These are phyloP conservation scores for Apiotrichum veenhuisii DNA, from an alignment of 1,284 basidiomycete genomes.

Conservation along the genomic window DNA sequence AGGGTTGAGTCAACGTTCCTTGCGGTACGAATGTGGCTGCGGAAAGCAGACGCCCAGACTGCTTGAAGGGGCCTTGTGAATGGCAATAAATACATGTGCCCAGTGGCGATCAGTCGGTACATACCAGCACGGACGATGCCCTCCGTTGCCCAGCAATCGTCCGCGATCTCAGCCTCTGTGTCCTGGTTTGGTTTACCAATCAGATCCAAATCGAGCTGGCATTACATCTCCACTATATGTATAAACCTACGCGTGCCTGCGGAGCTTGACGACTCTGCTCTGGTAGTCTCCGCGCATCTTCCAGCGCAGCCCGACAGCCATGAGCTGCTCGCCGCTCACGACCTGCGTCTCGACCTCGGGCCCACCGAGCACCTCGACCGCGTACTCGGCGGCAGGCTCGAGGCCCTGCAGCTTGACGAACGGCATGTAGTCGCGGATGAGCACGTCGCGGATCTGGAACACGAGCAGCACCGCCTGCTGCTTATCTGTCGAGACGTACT, in stretches of 20 bases:
- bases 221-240: background rate
- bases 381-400: constrained; percentile 14
- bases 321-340: constrained; percentile 3
- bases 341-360: constrained; percentile 6
- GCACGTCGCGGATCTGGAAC: constrained; percentile 7
- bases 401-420: constrained; percentile 23
- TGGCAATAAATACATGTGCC: too few relatives aligned
- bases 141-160: too few relatives aligned
- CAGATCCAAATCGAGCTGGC: too few relatives aligned
- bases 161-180: too few relatives aligned
- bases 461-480: constrained; percentile 14
- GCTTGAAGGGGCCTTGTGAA: too few relatives aligned
- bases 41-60: too few relatives aligned
- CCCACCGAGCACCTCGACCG: constrained; percentile 1
- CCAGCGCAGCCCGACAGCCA: constrained; percentile 6
- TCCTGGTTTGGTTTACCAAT: too few relatives aligned
- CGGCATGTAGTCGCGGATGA: constrained; percentile 9
- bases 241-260: background rate
- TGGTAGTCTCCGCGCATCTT: constrained; percentile 9
- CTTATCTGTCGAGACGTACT: constrained; percentile 14
- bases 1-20: too few relatives aligned
- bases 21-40: too few relatives aligned
- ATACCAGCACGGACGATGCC: too few relatives aligned
- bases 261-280: constrained; percentile 5
- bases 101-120: too few relatives aligned